Evolutionary conservation across 2,329 filamentous ascomycete species (phyloP), one percentile per base, ranked within the genome.

Genomic region (Trichophyton mentagrophytes): DNA sequence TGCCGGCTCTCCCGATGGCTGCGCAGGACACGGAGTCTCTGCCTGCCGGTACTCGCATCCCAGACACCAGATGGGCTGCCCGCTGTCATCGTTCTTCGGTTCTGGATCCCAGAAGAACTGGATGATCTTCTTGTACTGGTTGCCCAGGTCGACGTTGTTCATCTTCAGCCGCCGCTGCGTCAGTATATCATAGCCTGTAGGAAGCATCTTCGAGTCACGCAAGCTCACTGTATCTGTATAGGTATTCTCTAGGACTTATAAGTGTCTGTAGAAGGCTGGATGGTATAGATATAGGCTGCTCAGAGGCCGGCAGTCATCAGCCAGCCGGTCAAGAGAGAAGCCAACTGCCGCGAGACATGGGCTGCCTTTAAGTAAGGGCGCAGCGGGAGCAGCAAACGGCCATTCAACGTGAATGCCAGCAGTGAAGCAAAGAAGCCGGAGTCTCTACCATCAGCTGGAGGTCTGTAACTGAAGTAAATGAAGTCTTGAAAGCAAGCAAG

Each of bases 81-180:
- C 80, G 62, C 76, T 72, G 61, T 85, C 79, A 70, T 95, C 85
- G 75, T 96, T 96, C 64, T 82, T 84, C 4, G 90, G 91, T 65
- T 91, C 85, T 0, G 90, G 90, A 67, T 96, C 91, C 87, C 90
- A 96, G 69, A 97, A 86, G 76, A 89, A 90, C 75, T 92, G 88
- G 63, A 96, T 86, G 67, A 96, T 85, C 65, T 88, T 87, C 74
- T 89, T 88, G 70, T 86, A 85, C 66, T 88, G 86, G 66, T 61
- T 57, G 6, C 62, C 61, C 22, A 64, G 60, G 69, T 95, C 89
- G 61, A 88, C 83, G 61, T 81, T 85, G 69, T 80, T 80, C 84
- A 87, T 85, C 66, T 64, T 38, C 33, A 13, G 11, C 33, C 8
- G 33, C 62, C 60, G 61, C 53, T 2, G n/a, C 5, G 17, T 51